Conservation (phyloP, 2,329 filamentous ascomycete species). For the Trichoderma semiorbis region DNA sequence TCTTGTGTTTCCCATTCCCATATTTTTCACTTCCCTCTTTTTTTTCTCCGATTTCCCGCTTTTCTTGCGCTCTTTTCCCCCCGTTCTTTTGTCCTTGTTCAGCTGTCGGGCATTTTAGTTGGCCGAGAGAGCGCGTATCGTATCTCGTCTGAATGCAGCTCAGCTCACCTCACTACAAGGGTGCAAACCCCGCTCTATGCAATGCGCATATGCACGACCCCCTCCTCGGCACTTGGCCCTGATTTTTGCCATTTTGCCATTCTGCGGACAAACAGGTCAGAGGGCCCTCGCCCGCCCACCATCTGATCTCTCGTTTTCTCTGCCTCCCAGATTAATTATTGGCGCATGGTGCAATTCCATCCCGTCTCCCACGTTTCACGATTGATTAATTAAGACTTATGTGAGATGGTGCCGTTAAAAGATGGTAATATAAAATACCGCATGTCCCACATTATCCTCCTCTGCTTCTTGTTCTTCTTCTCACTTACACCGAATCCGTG, state of each 20-base stretch:
- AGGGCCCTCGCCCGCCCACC: not conserved
- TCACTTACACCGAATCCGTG: not conserved
- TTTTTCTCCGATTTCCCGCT: not conserved
- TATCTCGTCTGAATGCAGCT: not conserved
- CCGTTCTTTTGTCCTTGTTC: not conserved
- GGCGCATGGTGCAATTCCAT: not conserved
- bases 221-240: conserved; percentile 4
- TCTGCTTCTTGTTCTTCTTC: not conserved
- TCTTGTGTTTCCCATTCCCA: not conserved
- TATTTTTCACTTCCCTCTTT: not conserved
- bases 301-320: not conserved
- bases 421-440: not conserved
- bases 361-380: not conserved
- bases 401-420: not conserved
- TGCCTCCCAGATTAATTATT: not conserved
- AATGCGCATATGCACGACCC: conserved; percentile 6
- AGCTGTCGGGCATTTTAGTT: not conserved
- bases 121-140: not conserved
- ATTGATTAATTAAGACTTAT: not conserved
- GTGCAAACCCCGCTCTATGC: conserved; percentile 9
- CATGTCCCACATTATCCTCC: not conserved
- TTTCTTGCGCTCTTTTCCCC: not conserved
- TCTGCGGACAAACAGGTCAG: not conserved
- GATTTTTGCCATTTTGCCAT: conserved; percentile 6
- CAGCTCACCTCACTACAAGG: conserved; percentile 10